Evolutionary conservation across 1,284 basidiomycete genomes (phyloP).

Genomic region (Trichosporon inkin): DNA sequence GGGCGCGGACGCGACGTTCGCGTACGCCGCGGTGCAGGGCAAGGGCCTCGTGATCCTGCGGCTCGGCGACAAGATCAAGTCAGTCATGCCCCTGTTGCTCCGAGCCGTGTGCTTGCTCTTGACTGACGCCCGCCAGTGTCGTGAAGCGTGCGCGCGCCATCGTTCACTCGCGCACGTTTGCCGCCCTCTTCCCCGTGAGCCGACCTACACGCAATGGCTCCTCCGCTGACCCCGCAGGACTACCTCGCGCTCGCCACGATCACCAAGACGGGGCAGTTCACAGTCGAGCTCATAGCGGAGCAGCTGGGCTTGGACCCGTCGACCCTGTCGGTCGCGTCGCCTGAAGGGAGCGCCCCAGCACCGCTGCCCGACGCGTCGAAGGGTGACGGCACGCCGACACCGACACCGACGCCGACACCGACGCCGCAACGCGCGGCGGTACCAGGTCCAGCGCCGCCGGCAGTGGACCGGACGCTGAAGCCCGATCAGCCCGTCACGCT

Average conservation of each 20-base stretch:
- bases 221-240: slow-evolving; percentile 25
- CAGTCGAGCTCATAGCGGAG: slow-evolving; percentile 32
- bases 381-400: background rate
- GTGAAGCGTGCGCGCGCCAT: slow-evolving; percentile 36
- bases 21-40: slow-evolving; percentile 11
- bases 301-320: slow-evolving; percentile 27
- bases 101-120: background rate
- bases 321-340: background rate
- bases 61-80: slow-evolving; percentile 31
- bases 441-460: background rate
- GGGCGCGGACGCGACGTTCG: background rate
- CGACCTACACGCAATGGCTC: too few species aligned
- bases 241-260: slow-evolving; percentile 43
- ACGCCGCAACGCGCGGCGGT: background rate
- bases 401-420: background rate
- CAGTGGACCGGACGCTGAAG: background rate
- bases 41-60: slow-evolving; percentile 20
- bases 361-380: background rate
- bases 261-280: slow-evolving; percentile 29
- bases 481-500: background rate
- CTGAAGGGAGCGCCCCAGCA: background rate
- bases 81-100: slow-evolving; percentile 18
- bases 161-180: slow-evolving; percentile 41
- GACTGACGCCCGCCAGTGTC: slow-evolving; percentile 16
- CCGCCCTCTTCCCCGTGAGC: slow-evolving; percentile 39